Evolutionary conservation across 306 rosid species (phyloP).

Genomic region (Cicer chorassanicum): DNA sequence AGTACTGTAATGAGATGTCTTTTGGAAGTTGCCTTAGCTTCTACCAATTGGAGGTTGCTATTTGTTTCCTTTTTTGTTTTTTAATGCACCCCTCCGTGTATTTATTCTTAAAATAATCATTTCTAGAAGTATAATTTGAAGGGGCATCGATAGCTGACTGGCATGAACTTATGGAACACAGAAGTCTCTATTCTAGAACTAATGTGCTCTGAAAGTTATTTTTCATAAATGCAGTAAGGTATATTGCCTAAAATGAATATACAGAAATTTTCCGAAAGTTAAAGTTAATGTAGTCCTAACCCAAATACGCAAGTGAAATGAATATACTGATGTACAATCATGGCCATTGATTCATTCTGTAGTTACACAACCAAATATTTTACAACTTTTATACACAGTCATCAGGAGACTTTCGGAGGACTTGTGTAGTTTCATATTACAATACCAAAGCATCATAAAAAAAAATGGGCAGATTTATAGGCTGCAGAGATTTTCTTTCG

Average conservation of each 20-base stretch:
- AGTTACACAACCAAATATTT: conserved; percentile 21
- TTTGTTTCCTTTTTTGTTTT: too few species aligned
- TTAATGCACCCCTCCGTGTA: too few species aligned
- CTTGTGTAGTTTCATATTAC: conserved; percentile 43
- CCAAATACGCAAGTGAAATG: neutral
- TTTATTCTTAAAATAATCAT: too few species aligned
- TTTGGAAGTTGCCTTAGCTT: neutral
- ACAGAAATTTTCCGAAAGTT: neutral
- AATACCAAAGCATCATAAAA: conserved; percentile 33
- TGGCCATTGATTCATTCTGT: conserved; percentile 13
- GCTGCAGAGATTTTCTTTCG: conserved; percentile 37
- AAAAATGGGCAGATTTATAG: conserved; percentile 36
- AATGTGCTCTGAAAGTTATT: neutral
- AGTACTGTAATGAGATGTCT: neutral
- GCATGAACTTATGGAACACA: neutral
- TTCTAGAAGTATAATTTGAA: too few species aligned
- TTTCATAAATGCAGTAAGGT: too few species aligned
- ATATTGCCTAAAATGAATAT: too few species aligned
- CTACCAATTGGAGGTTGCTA: too few species aligned
- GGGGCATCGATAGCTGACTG: neutral
- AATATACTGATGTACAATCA: conserved; percentile 20
- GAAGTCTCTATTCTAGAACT: neutral
- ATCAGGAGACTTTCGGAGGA: conserved; percentile 30
- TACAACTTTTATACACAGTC: conserved; percentile 40
- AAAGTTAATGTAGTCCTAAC: neutral